Evolutionary conservation across 495 filamentous ascomycete species (phyloP), one percentile per base, ranked within the genome.

Genomic region (Neurospora sp.): DNA sequence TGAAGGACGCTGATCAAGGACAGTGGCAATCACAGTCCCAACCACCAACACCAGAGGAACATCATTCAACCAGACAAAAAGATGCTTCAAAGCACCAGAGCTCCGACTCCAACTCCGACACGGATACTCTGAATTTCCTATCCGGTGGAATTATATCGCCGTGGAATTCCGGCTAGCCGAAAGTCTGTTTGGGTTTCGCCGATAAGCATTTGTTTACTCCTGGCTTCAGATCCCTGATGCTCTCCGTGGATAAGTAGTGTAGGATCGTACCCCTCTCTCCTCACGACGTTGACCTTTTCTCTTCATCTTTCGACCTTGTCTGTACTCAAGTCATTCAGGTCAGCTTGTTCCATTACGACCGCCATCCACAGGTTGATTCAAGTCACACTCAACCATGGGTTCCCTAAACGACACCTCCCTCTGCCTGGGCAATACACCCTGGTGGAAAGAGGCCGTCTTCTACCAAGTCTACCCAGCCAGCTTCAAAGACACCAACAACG

Each of bases 401-500:
- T 35, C 53, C 53, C 14, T 65, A 3, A 65, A 35, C 12, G 53
- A 35, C 2, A 35, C 53, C 27, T 65, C 53, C 53, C 27, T 65
- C 0, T 65, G 27, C 27, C 2, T 65, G 14, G 53, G 53, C 14
- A 65, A 65, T 14, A 65, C 31, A 20, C 35, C 68, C 18, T 77
- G 74, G 72, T 77, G 76, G 81, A 82, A 81, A 72, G 81, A 85
- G 68, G 80, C 79, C 27, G 76, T 80, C 22, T 87, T 91, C 53
- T 92, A 93, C 76, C 74, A 75, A 69, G 72, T 75, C 71, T 93
- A 90, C 82, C 90, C 90, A 3, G 86, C 89, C 3, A 87, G 84
- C 9, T 92, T 87, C 82, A 86, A 88, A 35, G 91, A 92, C 78
- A 88, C 88, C 41, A 90, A 91, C 76, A 83, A 85, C 70, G 89